These are phyloP conservation scores for Phytophthora tentaculata DNA, from an alignment of 352 stramenopile species.

Conservation along the genomic window DNA sequence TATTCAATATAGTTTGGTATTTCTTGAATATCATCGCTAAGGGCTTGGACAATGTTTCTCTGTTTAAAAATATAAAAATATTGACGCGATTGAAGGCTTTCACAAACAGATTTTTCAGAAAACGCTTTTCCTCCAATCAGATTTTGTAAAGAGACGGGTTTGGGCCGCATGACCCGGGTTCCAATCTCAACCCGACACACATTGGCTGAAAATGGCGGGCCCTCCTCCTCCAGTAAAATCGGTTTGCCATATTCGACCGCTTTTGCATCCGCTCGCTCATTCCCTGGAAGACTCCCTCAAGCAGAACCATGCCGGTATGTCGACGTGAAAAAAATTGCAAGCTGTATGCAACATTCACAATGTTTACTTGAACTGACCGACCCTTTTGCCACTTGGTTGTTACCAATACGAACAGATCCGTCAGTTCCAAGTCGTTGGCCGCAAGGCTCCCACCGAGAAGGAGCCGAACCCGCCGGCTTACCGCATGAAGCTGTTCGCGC, in stretches of 20 bases:
- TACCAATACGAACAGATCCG: slow-evolving; percentile 80
- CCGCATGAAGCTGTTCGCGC: slow-evolving; percentile 98
- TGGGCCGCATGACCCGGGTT: slow-evolving; percentile 2
- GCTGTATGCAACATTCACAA: not conserved
- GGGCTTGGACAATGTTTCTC: too few species aligned
- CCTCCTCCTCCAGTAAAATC: slow-evolving; percentile 40
- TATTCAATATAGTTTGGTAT: too few species aligned
- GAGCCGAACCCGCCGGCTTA: slow-evolving; percentile 98
- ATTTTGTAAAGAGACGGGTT: not conserved
- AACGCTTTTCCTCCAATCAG: not conserved
- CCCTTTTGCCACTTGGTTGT: not conserved
- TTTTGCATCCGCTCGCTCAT: slow-evolving; percentile 20
- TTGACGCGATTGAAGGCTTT: too few species aligned
- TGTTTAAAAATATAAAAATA: too few species aligned
- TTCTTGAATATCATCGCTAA: too few species aligned
- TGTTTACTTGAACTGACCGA: not conserved
- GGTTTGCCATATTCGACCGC: not conserved
- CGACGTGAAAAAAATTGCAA: not conserved
- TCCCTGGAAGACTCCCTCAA: slow-evolving; percentile 47
- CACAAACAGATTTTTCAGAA: not conserved
- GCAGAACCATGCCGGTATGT: slow-evolving; percentile 47
- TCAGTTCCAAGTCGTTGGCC: slow-evolving; percentile 99
- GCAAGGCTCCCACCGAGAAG: slow-evolving; percentile 98
- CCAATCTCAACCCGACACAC: not conserved
- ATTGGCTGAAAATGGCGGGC: slow-evolving; percentile 28